Evolutionary conservation across 2,329 filamentous ascomycete species (phyloP), one percentile per base, ranked within the genome.

Genomic region (Metarhizium rileyi): DNA sequence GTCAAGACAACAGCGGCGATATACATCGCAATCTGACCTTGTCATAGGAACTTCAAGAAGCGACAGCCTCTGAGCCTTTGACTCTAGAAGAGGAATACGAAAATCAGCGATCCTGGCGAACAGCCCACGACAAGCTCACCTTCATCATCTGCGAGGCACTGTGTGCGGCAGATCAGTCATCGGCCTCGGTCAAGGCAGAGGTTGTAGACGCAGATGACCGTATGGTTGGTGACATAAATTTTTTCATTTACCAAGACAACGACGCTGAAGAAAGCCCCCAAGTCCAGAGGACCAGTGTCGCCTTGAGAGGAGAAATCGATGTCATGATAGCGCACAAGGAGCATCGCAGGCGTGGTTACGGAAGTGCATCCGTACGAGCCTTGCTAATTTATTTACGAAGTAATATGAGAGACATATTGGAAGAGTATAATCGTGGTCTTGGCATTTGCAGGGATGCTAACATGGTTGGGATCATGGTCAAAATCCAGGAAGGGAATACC

Each of bases 91-190:
- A 95, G 62, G 91, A 97, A 72, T 89, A 93, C 66, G 78, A 81
- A 46, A 97, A 96, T 83, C 91, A 96, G 66, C 70, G 71, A n/a
- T 88, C 83, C 55, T 97, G 91, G 91, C 83, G 90, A 35, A 71
- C 70, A 20, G 87, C 93, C 40, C 67, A 71, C 25, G 90, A 97
- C 68, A 97, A 97, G 69, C 67, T 97, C 53, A 97, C 91, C 0
- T 97, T 96, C 59, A 95, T 97, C 63, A 68, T 87, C 48, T 95
- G 89, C 62, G 69, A 74, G 9, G 76, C 80, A 0, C 52, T 63
- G 20, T 18, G 46, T 12, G 14, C 25, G 5, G 33, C 47, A 2
- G 43, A 52, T 5, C 44, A 48, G 3, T 12, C 20, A 7, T 18
- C 16, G 3, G 41, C 8, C 9, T 52, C 33, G 42, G 27, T 51